Evolutionary conservation across 352 stramenopile species (phyloP).

Genomic region (Peronosclerospora sorghi): DNA sequence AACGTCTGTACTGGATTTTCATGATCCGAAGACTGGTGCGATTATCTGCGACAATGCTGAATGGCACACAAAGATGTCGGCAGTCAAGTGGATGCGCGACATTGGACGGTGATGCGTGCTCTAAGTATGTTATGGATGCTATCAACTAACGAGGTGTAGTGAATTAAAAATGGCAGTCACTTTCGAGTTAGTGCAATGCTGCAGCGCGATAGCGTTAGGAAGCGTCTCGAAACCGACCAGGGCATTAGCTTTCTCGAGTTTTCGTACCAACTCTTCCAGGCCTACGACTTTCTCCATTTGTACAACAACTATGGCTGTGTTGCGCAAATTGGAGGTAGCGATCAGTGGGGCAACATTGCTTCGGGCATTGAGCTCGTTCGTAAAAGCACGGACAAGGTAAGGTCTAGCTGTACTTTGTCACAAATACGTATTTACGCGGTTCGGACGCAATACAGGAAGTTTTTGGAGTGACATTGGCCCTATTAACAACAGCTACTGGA

Average conservation of each 20-base stretch:
- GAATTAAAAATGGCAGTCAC: conserved; percentile 24
- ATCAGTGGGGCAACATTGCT: conserved; percentile 99
- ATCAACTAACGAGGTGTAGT: neutral
- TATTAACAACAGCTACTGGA: conserved; percentile 95
- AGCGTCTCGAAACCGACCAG: conserved; percentile 90
- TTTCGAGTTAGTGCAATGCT: conserved; percentile 99
- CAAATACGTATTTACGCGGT: too few species aligned
- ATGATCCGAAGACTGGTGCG: conserved; percentile 77
- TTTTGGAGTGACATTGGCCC: conserved; percentile 91
- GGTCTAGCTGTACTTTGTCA: neutral
- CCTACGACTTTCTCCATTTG: conserved; percentile 98
- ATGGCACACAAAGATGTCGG: conserved; percentile 92
- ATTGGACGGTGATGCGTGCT: conserved; percentile 60
- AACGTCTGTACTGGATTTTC: conserved; percentile 91
- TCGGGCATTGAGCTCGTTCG: conserved; percentile 94
- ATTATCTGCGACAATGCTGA: conserved; percentile 98
- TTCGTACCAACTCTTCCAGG: conserved; percentile 99
- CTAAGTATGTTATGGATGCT: neutral
- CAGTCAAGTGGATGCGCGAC: conserved; percentile 95
- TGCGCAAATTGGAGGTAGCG: conserved; percentile 95
- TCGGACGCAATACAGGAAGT: too few species aligned
- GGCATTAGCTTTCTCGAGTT: conserved; percentile 99
- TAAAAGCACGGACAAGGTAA: conserved; percentile 65
- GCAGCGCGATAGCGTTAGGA: conserved; percentile 94
- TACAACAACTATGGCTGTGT: conserved; percentile 84